Percentiles rank a stretch among this genome's conserved stretches.
Conservation (phyloP, 2,329 filamentous ascomycete species). For the Cladosporium colombiae region DNA sequence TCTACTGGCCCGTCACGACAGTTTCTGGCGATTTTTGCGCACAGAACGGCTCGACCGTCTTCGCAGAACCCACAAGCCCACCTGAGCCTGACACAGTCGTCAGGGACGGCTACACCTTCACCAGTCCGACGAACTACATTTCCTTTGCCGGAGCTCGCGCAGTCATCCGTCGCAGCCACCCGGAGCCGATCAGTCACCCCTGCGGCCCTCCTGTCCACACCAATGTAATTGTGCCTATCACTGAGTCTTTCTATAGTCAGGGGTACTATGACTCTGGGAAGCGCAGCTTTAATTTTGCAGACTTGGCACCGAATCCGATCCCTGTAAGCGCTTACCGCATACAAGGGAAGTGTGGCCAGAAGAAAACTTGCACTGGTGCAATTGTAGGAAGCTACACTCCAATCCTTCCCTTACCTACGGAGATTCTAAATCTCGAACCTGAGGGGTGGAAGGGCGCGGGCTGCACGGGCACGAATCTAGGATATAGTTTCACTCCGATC, state of each 20-base stretch:
- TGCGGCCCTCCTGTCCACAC: not conserved
- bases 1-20: conserved; percentile 16
- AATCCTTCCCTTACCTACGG: conserved; percentile 5
- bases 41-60: conserved; percentile 10
- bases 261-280: not conserved
- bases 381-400: conserved; percentile 2
- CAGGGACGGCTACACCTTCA: conserved; percentile 14
- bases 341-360: conserved; percentile 4
- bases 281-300: not conserved
- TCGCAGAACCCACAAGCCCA: conserved; percentile 3
- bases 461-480: not conserved
- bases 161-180: not conserved
- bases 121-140: conserved; percentile 9
- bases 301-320: conserved; percentile 7
- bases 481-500: not conserved
- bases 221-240: not conserved
- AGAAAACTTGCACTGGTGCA: not conserved
- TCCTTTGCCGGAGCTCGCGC: not conserved
- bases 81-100: conserved; percentile 11
- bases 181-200: not conserved
- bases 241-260: conserved; percentile 3
- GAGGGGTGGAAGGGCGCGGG: conserved; percentile 3
- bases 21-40: conserved; percentile 17
- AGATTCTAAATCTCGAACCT: conserved; percentile 9
- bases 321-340: not conserved